These are phyloP conservation scores for Nakaseomyces sp. DNA, from an alignment of 1,139 yeast genomes.

Conservation along the genomic window DNA sequence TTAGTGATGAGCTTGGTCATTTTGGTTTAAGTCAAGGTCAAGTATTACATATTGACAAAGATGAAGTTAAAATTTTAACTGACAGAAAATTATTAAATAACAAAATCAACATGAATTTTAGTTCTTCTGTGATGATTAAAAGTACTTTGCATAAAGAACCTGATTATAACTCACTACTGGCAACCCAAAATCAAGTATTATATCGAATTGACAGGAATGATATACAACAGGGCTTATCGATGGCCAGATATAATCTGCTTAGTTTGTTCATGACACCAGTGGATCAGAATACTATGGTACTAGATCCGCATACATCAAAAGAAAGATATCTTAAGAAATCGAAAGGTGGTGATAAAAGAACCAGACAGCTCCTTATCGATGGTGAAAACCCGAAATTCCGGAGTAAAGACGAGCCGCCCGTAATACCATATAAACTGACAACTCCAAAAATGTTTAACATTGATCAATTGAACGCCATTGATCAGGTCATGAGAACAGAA, in stretches of 20 bases:
- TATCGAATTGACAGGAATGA: slow-evolving; percentile 79
- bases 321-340: slow-evolving; percentile 18
- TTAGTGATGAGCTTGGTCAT: slow-evolving; percentile 78
- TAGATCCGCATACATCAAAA: slow-evolving; percentile 14
- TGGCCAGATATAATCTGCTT: slow-evolving; percentile 68
- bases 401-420: slow-evolving; percentile 16
- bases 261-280: slow-evolving; percentile 46
- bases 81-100: slow-evolving; percentile 42
- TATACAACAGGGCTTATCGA: slow-evolving; percentile 61
- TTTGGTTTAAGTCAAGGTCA: slow-evolving; percentile 62
- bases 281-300: slow-evolving; percentile 8
- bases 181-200: slow-evolving; percentile 17
- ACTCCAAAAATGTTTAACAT: slow-evolving; percentile 38
- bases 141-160: not conserved
- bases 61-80: slow-evolving; percentile 38
- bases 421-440: slow-evolving; percentile 22
- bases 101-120: slow-evolving; percentile 3
- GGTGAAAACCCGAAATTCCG: slow-evolving; percentile 39
- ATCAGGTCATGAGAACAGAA: slow-evolving; percentile 51
- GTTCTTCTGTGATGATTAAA: slow-evolving; percentile 1
- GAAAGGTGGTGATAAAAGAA: slow-evolving; percentile 44
- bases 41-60: slow-evolving; percentile 38
- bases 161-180: slow-evolving; percentile 7
- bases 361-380: slow-evolving; percentile 59
- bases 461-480: slow-evolving; percentile 66